These are phyloP conservation scores for Caryopteris hybrid DNA, from an alignment of 305 asterid genomes.

Conservation along the genomic window DNA sequence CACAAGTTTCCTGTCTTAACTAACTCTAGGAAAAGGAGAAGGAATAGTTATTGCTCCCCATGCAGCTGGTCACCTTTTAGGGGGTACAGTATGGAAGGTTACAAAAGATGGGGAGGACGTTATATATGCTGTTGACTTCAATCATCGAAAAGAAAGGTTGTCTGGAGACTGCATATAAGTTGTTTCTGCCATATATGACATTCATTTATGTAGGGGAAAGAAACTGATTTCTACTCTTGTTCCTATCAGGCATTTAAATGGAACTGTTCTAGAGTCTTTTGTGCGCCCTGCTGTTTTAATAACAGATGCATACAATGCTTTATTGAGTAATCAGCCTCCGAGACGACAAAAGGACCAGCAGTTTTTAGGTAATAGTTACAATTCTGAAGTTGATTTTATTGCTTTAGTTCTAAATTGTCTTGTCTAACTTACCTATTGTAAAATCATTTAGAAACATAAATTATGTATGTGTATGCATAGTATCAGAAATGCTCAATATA, in stretches of 20 bases:
- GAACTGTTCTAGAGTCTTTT: slow-evolving; percentile 93
- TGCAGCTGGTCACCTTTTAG: slow-evolving; percentile 96
- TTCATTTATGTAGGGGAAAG: slow-evolving; percentile 12
- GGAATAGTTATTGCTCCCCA: slow-evolving; percentile 98
- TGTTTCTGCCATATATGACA: slow-evolving; percentile 9
- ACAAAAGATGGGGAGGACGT: slow-evolving; percentile 98
- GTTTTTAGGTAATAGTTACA: slow-evolving; percentile 62
- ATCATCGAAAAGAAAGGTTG: slow-evolving; percentile 96
- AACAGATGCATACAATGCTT: slow-evolving; percentile 89
- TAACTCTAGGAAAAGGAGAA: slow-evolving; percentile 81
- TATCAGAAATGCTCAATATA: slow-evolving; percentile 7
- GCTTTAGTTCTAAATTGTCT: slow-evolving; percentile 7
- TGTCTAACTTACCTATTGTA: neutral
- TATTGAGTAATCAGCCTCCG: slow-evolving; percentile 78
- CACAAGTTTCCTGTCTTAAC: slow-evolving; percentile 18
- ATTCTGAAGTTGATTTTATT: slow-evolving; percentile 8
- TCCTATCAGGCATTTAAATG: slow-evolving; percentile 79
- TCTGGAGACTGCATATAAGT: slow-evolving; percentile 20
- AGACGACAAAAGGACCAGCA: slow-evolving; percentile 93
- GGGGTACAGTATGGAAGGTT: slow-evolving; percentile 92
- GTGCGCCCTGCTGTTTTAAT: slow-evolving; percentile 96
- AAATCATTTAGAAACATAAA: slow-evolving; percentile 1
- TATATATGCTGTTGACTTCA: slow-evolving; percentile 95
- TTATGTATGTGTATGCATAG: neutral
- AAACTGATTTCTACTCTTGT: slow-evolving; percentile 27